Conservation (phyloP, 139 green algal genomes). For the Coccomyxa sp. region DNA sequence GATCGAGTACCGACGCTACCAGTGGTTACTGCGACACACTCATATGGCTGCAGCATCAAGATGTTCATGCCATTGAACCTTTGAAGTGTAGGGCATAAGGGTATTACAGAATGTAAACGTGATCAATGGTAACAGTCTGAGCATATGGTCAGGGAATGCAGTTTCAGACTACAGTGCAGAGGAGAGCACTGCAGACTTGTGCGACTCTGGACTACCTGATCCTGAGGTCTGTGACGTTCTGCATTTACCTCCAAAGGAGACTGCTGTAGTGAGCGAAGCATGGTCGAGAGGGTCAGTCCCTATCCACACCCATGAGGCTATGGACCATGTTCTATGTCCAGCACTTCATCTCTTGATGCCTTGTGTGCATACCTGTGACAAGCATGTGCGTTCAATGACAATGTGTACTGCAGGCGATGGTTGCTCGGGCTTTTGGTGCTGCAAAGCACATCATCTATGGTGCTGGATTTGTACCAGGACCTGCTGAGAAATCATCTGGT, state of each 20-base stretch:
- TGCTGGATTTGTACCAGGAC: slow-evolving; percentile 71
- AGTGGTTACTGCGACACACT: too few relatives aligned
- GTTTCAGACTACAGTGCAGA: not conserved
- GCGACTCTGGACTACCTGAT: slow-evolving; percentile 61
- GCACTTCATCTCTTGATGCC: not conserved
- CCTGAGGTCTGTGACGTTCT: slow-evolving; percentile 54
- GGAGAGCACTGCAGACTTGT: slow-evolving; percentile 23
- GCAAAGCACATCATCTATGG: slow-evolving; percentile 71
- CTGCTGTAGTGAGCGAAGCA: slow-evolving; percentile 24
- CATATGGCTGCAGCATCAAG: too few relatives aligned
- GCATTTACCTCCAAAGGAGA: slow-evolving; percentile 23
- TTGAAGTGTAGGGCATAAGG: too few relatives aligned
- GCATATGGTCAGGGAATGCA: too few relatives aligned
- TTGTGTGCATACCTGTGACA: not conserved
- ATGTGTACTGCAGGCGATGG: slow-evolving; percentile 45
- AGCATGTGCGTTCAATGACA: not conserved
- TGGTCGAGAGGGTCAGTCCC: slow-evolving; percentile 20
- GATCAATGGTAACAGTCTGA: too few relatives aligned
- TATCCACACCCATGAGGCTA: not conserved
- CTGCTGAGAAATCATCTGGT: slow-evolving; percentile 68
- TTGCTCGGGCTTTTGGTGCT: slow-evolving; percentile 76
- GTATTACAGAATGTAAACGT: too few relatives aligned
- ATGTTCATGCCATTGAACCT: too few relatives aligned
- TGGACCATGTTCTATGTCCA: not conserved
- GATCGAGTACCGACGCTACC: too few relatives aligned